Base-by-base conservation (phyloP, 1,284 basidiomycete genomes). In the Chiua sp. region DNA sequence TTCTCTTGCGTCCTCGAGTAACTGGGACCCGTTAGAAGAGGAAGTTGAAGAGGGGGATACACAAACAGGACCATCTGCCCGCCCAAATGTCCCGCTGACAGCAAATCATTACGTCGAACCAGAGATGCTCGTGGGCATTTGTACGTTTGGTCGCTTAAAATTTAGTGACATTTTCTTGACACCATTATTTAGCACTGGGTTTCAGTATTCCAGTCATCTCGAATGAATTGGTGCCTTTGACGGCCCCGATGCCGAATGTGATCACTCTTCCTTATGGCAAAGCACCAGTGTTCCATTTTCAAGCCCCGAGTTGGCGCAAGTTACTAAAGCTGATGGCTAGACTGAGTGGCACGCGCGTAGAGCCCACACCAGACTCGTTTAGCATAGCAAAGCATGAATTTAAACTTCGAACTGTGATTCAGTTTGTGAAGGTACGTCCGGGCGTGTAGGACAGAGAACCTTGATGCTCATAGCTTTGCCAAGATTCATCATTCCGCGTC, bases 321-420 rank as follows among this genome's bases (percentile, higher is more conserved):
- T 67, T 92, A 51, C 77, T 93, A 50, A 89, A 85, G 67, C 70
- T 93, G 48, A 85, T 92, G 84, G 90, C 88, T 26, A 78, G 87
- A 59, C 71, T 92, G 60, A 87, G 87, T 59, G 83, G 80, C 23
- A 88, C 89, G 3, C 82, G 85, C 55, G 78, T 93, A 46, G 88
- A 92, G 65, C 84, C 90, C 2, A 85, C 87, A 0, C 69, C 90
- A 37, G 88, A 90, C 65, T 86, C 87, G 1, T 75, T 90, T 63
- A 83, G 86, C 3, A 72, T 81, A 0, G 77, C 80, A 23, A 88
- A 87, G 65, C 76, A 80, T 5, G 82, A 85, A 10, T 77, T 88
- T 59, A 82, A 81, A 61, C 75, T 93, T 47, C 85, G 91, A 47
- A 86, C 87, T 1, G 88, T 93, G 0, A 76, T 93, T 56, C 90